Percentiles rank a stretch among this genome's conserved stretches.
phyloP scores from a whole-genome alignment of 345 rosid genomes.

The Carallia brachiata region DNA sequence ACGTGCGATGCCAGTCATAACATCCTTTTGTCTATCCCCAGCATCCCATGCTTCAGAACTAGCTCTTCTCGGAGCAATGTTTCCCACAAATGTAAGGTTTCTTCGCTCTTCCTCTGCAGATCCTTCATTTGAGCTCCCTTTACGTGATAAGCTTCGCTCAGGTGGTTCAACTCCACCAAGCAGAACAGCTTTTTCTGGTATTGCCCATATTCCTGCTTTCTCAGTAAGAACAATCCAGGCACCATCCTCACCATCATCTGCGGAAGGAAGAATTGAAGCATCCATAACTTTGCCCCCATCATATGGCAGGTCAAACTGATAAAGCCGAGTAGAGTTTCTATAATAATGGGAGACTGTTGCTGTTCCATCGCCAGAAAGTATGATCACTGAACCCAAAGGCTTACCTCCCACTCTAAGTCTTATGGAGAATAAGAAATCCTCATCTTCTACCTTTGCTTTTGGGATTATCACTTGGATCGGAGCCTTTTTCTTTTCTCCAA shows the following conservation, averaged over 20 bases:
- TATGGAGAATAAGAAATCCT: slow-evolving; percentile 84
- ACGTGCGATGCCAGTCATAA: slow-evolving; percentile 49
- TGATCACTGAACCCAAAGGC: slow-evolving; percentile 81
- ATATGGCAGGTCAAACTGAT: slow-evolving; percentile 88
- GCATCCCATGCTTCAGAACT: slow-evolving; percentile 59
- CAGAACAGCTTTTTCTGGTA: slow-evolving; percentile 81
- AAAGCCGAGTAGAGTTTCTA: slow-evolving; percentile 67
- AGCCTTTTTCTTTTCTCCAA: slow-evolving; percentile 89
- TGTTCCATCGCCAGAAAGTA: slow-evolving; percentile 93
- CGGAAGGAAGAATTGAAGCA: slow-evolving; percentile 79
- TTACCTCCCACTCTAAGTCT: slow-evolving; percentile 81
- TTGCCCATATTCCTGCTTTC: slow-evolving; percentile 97
- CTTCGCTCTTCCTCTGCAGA: slow-evolving; percentile 65
- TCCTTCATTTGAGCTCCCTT: slow-evolving; percentile 82
- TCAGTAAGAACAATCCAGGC: slow-evolving; percentile 91
- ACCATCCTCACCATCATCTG: slow-evolving; percentile 74
- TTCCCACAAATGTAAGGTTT: slow-evolving; percentile 40
- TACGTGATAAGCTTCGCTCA: slow-evolving; percentile 83
- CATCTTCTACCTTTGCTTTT: slow-evolving; percentile 94
- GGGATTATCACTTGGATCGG: slow-evolving; percentile 94
- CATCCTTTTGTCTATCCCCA: slow-evolving; percentile 54
- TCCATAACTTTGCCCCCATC: slow-evolving; percentile 97
- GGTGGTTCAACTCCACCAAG: slow-evolving; percentile 97
- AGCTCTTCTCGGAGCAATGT: slow-evolving; percentile 59
- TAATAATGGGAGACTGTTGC: slow-evolving; percentile 81